Base-by-base conservation (phyloP, 352 stramenopile genomes). In the Phytopythium vexans region DNA sequence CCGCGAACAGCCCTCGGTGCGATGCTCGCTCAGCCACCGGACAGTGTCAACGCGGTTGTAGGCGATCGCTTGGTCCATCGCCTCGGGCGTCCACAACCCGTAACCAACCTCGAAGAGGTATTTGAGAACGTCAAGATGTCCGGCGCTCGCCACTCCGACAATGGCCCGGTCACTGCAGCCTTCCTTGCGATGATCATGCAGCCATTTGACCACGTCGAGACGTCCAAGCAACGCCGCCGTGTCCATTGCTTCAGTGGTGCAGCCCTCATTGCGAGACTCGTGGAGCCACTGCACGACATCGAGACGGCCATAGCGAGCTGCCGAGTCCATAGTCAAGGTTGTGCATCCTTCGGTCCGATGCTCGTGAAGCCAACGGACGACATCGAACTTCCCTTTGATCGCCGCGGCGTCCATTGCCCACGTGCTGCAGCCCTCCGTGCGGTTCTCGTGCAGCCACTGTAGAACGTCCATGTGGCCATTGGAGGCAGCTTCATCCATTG, bases 321-420 rank as follows among this genome's bases (percentile, higher is more conserved):
- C 54, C 54, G 35, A 53, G 62, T 12, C 21, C 44, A 6, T 49
- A 47, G 43, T 53, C 62, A 9, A 41, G 38, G 9, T 56, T 52
- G 4, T 41, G 31, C 11, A 32, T 46, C 21, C 21, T 27, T 27
- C 21, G 21, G 21, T 27, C 21, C 21, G 21, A 27, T 27, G 21
- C 21, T 27, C 55, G 32, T 58, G 32, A 15, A 79, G 49, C 62
- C 62, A 79, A 48, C 62, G 56, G 4, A 74, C 21, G 1, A 72
- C 66, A 8, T 60, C 53, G 6, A 76, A 34, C 16, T 74, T 56
- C 1, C 70, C 64, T 31, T 62, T 64, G 0, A 60, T 44, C 8
- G 70, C 70, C 8, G 70, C 70, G 3, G 52, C 36, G 16, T 72
- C 64, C 54, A 79, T 76, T 2, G 70, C 70, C 8, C 52, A 31